Evolutionary conservation across 2,329 filamentous ascomycete genomes (phyloP).

Genomic region (Madurella mycetomatis): DNA sequence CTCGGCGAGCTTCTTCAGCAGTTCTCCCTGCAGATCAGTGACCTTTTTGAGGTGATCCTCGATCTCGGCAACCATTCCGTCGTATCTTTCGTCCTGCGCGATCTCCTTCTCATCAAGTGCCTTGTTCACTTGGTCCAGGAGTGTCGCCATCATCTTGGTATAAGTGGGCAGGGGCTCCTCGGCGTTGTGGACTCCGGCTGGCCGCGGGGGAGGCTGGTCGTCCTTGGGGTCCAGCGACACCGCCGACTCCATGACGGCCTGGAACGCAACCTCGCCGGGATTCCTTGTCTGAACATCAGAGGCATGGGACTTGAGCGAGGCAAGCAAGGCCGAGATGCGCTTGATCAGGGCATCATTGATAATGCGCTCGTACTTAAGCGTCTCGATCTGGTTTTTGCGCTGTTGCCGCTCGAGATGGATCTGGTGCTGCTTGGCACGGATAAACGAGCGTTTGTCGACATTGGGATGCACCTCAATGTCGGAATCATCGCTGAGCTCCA

Average conservation of each 20-base stretch:
- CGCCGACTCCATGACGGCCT: conserved; percentile 78
- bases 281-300: conserved; percentile 60
- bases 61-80: conserved; percentile 74
- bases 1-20: conserved; percentile 68
- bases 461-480: conserved; percentile 98
- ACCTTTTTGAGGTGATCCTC: conserved; percentile 74
- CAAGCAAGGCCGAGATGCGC: conserved; percentile 76
- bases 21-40: conserved; percentile 68
- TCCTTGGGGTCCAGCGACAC: conserved; percentile 62
- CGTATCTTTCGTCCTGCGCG: conserved; percentile 59
- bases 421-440: conserved; percentile 94
- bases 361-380: conserved; percentile 84
- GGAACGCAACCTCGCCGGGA: conserved; percentile 81
- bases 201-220: conserved; percentile 67
- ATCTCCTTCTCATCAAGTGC: conserved; percentile 73
- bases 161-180: conserved; percentile 75
- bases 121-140: conserved; percentile 88
- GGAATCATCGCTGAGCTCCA: conserved; percentile 97
- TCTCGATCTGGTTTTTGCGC: conserved; percentile 83
- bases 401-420: conserved; percentile 89
- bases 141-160: conserved; percentile 96
- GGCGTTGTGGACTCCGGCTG: conserved; percentile 72
- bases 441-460: conserved; percentile 97
- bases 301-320: conserved; percentile 69
- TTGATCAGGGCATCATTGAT: conserved; percentile 88